Evolutionary conservation across 1,139 yeast genomes (phyloP).

Genomic region (Suhomyces bribrorum): DNA sequence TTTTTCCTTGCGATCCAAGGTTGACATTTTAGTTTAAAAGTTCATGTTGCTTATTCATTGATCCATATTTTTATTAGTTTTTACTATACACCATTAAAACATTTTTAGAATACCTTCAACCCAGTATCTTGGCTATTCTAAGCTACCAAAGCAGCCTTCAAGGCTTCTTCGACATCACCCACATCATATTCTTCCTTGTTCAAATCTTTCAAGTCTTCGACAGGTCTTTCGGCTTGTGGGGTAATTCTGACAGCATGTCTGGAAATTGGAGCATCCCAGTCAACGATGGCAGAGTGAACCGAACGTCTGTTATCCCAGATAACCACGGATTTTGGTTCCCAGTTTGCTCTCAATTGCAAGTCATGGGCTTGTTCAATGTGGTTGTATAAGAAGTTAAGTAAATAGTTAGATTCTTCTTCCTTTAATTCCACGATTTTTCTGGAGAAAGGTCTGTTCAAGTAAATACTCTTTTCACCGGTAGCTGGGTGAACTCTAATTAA

Average conservation of each 20-base stretch:
- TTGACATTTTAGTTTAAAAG: not conserved
- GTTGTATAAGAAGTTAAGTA: constrained; percentile 51
- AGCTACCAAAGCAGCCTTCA: constrained; percentile 19
- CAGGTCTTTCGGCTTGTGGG: constrained; percentile 52
- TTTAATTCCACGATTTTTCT: constrained; percentile 57
- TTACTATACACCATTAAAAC: too few species aligned
- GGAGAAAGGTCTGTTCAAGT: constrained; percentile 56
- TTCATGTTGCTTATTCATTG: not conserved
- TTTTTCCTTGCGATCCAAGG: too few species aligned
- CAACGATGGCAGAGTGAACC: constrained; percentile 45
- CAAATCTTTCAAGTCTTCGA: constrained; percentile 36
- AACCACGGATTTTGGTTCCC: constrained; percentile 60
- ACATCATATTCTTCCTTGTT: constrained; percentile 37
- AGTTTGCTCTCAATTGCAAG: constrained; percentile 56
- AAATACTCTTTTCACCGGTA: constrained; percentile 52
- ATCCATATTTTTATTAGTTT: not conserved
- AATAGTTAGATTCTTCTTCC: constrained; percentile 53
- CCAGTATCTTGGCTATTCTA: too few species aligned
- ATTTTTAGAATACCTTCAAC: too few species aligned
- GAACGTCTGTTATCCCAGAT: constrained; percentile 52
- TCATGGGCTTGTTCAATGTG: constrained; percentile 52
- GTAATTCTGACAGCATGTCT: constrained; percentile 49
- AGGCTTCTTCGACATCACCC: constrained; percentile 42
- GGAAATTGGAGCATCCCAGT: constrained; percentile 43
- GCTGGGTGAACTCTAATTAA: constrained; percentile 60